Evolutionary conservation across 257 asterid species (phyloP).

Genomic region (Lycium barbarum): DNA sequence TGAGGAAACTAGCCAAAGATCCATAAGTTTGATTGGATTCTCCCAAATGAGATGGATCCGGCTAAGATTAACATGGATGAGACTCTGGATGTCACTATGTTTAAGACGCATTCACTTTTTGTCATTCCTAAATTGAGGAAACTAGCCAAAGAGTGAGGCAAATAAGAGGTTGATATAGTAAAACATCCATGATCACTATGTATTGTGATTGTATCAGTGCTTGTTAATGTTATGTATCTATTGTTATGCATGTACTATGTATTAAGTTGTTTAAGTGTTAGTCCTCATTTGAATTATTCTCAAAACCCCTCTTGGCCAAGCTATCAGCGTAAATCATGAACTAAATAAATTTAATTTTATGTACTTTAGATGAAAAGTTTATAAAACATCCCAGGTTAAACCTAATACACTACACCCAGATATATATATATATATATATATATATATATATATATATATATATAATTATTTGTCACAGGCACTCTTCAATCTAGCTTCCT

Average conservation of each 20-base stretch:
- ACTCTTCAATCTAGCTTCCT: too few species aligned
- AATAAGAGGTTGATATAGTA: neutral
- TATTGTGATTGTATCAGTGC: neutral
- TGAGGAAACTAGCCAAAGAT: neutral
- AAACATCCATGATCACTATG: neutral
- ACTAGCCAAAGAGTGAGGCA: neutral
- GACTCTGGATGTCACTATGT: neutral
- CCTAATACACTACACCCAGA: too few species aligned
- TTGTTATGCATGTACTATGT: neutral
- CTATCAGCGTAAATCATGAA: too few species aligned
- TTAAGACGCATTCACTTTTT: constrained; percentile 17
- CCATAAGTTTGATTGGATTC: constrained; percentile 27
- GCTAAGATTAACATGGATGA: constrained; percentile 20
- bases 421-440: too few species aligned
- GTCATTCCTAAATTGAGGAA: constrained; percentile 24
- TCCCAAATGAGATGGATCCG: constrained; percentile 11
- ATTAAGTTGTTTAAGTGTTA: too few species aligned
- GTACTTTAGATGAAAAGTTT: too few species aligned
- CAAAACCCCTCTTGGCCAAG: too few species aligned
- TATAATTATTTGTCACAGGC: too few species aligned
- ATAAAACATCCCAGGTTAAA: too few species aligned
- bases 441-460: too few species aligned
- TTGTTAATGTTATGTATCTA: neutral
- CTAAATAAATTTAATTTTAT: too few species aligned
- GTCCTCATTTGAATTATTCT: too few species aligned